These are phyloP conservation scores for Rozella allomycis DNA, from an alignment of 371 early-diverging fungal species.

Conservation along the genomic window DNA sequence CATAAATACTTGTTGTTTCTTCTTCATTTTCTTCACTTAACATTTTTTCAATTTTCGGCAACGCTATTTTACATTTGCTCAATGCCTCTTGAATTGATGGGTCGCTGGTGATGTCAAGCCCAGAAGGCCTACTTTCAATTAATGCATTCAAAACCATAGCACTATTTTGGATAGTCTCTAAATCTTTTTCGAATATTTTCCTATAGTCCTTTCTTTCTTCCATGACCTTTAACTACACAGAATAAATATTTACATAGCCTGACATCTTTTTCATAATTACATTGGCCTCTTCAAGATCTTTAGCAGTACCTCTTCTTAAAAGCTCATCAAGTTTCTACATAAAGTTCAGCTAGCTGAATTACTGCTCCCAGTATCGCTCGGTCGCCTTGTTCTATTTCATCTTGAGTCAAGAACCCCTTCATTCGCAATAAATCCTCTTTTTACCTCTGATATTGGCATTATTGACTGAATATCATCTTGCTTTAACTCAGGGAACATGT, in stretches of 20 bases:
- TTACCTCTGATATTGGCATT: constrained; percentile 33
- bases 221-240: constrained; percentile 28
- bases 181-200: constrained; percentile 47
- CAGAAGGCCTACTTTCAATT: neutral
- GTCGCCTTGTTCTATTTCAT: constrained; percentile 85
- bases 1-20: constrained; percentile 38
- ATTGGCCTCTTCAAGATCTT: constrained; percentile 80
- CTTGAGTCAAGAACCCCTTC: constrained; percentile 40
- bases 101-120: neutral
- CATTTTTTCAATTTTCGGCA: constrained; percentile 45
- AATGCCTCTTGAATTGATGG: neutral
- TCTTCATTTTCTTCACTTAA: constrained; percentile 38
- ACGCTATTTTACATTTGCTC: constrained; percentile 25
- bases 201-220: constrained; percentile 56
- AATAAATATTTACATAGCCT: constrained; percentile 46
- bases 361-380: constrained; percentile 61
- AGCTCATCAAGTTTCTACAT: constrained; percentile 81
- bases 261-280: constrained; percentile 85
- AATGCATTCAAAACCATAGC: constrained; percentile 16
- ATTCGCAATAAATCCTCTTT: too few relatives aligned
- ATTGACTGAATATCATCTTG: constrained; percentile 37
- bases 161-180: constrained; percentile 56
- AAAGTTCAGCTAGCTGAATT: too few relatives aligned
- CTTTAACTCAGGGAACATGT: constrained; percentile 60
- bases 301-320: constrained; percentile 71